Conservation (phyloP, 805 yeast genomes). For the Ascoidea rubescens region DNA sequence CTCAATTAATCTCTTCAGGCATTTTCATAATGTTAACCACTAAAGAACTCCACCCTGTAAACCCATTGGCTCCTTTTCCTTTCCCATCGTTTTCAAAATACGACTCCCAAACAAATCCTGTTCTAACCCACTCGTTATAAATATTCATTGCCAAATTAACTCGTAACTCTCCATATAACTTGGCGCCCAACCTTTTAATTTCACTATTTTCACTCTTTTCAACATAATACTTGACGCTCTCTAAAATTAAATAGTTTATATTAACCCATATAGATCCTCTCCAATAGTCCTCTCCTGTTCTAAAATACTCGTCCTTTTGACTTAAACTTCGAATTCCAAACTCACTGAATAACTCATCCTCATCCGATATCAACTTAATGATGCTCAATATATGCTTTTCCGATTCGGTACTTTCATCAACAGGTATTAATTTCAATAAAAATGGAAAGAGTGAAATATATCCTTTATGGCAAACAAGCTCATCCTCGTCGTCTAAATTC, state of each 20-base stretch:
- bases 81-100: conserved; percentile 67
- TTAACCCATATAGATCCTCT: conserved; percentile 89
- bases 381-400: conserved; percentile 20
- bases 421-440: conserved; percentile 48
- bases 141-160: conserved; percentile 55
- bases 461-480: conserved; percentile 76
- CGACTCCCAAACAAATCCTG: conserved; percentile 87
- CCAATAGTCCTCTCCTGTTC: conserved; percentile 88
- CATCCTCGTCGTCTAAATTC: conserved; percentile 55
- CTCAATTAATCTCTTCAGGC: conserved; percentile 32
- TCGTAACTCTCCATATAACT: conserved; percentile 46
- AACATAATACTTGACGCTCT: conserved; percentile 47
- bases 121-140: conserved; percentile 48
- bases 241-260: conserved; percentile 73
- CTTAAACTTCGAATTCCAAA: conserved; percentile 79
- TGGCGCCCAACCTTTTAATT: conserved; percentile 25
- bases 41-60: conserved; percentile 88
- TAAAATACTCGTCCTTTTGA: conserved; percentile 46
- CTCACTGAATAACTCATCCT: conserved; percentile 60
- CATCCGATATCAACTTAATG: conserved; percentile 48
- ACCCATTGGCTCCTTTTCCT: conserved; percentile 75
- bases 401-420: conserved; percentile 24
- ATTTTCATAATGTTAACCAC: conserved; percentile 70
- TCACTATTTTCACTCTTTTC: conserved; percentile 13
- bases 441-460: conserved; percentile 83